Conservation (phyloP, 2,329 filamentous ascomycete genomes). For the Neofusicoccum kwambonambiense region DNA sequence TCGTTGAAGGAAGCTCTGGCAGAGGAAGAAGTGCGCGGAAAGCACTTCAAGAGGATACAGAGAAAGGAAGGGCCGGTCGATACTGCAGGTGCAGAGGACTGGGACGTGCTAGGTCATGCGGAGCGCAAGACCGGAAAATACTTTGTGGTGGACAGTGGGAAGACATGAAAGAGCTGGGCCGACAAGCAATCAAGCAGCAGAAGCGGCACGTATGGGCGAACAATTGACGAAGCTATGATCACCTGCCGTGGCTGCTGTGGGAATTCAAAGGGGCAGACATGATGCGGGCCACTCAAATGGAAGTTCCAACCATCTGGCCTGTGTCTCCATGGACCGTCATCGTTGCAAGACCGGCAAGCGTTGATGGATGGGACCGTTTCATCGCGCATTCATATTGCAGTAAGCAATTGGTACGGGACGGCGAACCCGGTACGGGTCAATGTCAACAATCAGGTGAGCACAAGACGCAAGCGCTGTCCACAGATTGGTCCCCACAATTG, state of each 20-base stretch:
- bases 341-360: too few relatives aligned
- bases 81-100: constrained; percentile 56
- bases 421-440: too few relatives aligned
- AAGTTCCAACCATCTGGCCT: not conserved
- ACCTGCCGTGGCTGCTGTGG: too few relatives aligned
- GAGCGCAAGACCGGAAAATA: constrained; percentile 67
- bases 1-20: constrained; percentile 57
- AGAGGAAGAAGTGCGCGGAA: constrained; percentile 62
- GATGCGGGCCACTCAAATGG: not conserved
- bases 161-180: constrained; percentile 24
- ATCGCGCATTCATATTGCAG: not conserved
- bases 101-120: constrained; percentile 69
- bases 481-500: not conserved
- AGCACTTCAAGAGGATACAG: constrained; percentile 50
- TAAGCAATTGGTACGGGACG: not conserved
- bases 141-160: constrained; percentile 71
- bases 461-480: not conserved
- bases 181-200: too few relatives aligned
- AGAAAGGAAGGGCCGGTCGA: constrained; percentile 43
- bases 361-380: not conserved
- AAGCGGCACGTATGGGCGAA: too few relatives aligned
- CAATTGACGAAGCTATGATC: too few relatives aligned
- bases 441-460: not conserved
- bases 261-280: too few relatives aligned
- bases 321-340: not conserved